Conservation (phyloP, 306 rosid species). For the Nissolia schottii region DNA sequence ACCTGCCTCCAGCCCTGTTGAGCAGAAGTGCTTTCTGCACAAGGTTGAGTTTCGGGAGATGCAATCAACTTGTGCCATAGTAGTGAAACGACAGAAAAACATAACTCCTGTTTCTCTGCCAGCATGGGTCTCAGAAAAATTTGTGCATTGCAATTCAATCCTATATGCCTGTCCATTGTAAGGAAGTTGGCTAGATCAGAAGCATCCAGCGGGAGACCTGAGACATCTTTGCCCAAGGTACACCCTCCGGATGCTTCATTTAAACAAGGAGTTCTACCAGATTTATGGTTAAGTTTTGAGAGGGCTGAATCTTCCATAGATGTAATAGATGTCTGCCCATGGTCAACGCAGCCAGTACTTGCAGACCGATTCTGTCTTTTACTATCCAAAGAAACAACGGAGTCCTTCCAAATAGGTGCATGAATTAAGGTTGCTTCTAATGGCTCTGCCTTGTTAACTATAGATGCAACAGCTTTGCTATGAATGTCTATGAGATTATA, state of each 20-base stretch:
- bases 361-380: slow-evolving; percentile 46
- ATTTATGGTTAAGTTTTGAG: slow-evolving; percentile 38
- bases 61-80: slow-evolving; percentile 95
- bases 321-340: slow-evolving; percentile 44
- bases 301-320: slow-evolving; percentile 31
- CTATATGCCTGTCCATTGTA: slow-evolving; percentile 87
- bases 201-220: slow-evolving; percentile 72
- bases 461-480: slow-evolving; percentile 87
- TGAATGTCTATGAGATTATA: slow-evolving; percentile 92
- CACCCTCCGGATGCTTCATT: slow-evolving; percentile 44
- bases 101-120: slow-evolving; percentile 79
- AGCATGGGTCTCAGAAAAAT: slow-evolving; percentile 77
- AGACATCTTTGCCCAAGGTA: slow-evolving; percentile 56
- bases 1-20: slow-evolving; percentile 99
- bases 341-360: slow-evolving; percentile 44
- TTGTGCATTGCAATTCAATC: slow-evolving; percentile 77
- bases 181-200: slow-evolving; percentile 95
- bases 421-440: slow-evolving; percentile 74
- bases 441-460: slow-evolving; percentile 87
- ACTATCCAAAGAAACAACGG: slow-evolving; percentile 36
- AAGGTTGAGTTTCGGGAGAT: slow-evolving; percentile 89
- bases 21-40: slow-evolving; percentile 94
- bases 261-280: slow-evolving; percentile 39
- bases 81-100: slow-evolving; percentile 91
- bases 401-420: slow-evolving; percentile 55